A percentile compares a stretch with the other conserved stretches of the same genome.
Evolutionary conservation across 257 asterid genomes (phyloP).

Genomic region (Oldenlandia corymbosa): DNA sequence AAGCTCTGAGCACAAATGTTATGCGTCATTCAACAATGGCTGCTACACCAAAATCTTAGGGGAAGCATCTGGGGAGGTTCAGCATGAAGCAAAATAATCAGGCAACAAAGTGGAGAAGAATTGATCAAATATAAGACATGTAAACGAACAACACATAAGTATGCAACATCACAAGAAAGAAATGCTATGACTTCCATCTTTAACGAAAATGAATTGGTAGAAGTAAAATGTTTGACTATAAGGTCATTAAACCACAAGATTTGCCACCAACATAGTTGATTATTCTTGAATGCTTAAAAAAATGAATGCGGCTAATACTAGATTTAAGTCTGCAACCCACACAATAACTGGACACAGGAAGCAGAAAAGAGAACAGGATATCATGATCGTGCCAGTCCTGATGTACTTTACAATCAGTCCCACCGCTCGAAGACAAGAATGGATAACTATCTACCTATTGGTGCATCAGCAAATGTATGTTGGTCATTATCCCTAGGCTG

Average conservation of each 20-base stretch:
- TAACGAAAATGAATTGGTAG: too few relatives aligned
- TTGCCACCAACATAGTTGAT: background rate
- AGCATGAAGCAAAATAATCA: background rate
- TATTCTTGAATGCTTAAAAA: background rate
- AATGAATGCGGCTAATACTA: background rate
- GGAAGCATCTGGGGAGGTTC: background rate
- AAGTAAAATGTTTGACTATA: background rate
- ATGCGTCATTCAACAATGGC: background rate
- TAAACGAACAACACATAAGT: background rate
- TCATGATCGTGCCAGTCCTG: too few relatives aligned
- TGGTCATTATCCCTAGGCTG: background rate
- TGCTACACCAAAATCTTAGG: background rate
- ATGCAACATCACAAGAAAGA: background rate
- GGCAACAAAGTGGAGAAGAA: background rate
- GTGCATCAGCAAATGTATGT: too few relatives aligned
- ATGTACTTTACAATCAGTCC: too few relatives aligned
- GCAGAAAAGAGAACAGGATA: background rate
- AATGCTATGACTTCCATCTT: background rate
- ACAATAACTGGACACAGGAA: background rate
- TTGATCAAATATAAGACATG: background rate
- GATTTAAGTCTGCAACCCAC: background rate
- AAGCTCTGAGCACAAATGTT: background rate
- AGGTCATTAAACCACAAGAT: background rate
- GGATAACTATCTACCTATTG: background rate
- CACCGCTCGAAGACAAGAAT: background rate